Evolutionary conservation across 495 filamentous ascomycete species (phyloP), one percentile per base, ranked within the genome.

Genomic region (Xylaria sp.): DNA sequence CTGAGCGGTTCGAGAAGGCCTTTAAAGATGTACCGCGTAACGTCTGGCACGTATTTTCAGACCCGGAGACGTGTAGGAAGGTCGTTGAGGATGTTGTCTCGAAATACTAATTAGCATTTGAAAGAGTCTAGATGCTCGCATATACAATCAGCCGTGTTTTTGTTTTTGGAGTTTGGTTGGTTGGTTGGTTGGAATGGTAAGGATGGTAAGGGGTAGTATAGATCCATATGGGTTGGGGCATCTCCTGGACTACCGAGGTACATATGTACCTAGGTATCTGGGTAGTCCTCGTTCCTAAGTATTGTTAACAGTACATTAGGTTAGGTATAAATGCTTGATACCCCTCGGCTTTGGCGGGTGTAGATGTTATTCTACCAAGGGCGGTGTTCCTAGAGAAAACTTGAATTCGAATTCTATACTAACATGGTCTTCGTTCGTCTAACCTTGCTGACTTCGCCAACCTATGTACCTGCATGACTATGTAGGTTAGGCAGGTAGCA

Each of bases 1-100:
- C 87, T 0, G 82, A 84, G 74, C 83, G 95, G 61, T 98, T 98
- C 78, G 90, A 94, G 81, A 88, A 88, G 71, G 95, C 95, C 0
- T 98, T 98, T 76, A 81, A 91, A 70, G 90, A 85, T 57, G 83
- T 97, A 33, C 92, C 93, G 1, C 85, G 82, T 43, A 80, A 86
- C 40, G 75, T 90, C 0, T 98, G 94, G 94, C 87, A 88, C 75
- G 89, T 95, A 1, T 97, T 97, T 82, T 88, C 92, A 62, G 84
- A 92, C 35, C 88, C 95, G 7, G 77, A 83, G 43, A 93, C 97
- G 80, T 87, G 85, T 74, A 72, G 74, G 59, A 53, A 78, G 55
- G 58, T 84, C 43, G 69, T 87, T 2, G 75, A 82, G 17, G 77
- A 80, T 71, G 75, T 77, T 5, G 76, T 85, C 12, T 72, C 70